Evolutionary conservation across 768 basidiomycete genomes (phyloP), one percentile per base, ranked within the genome.

Genomic region (Mycena chlorophos): DNA sequence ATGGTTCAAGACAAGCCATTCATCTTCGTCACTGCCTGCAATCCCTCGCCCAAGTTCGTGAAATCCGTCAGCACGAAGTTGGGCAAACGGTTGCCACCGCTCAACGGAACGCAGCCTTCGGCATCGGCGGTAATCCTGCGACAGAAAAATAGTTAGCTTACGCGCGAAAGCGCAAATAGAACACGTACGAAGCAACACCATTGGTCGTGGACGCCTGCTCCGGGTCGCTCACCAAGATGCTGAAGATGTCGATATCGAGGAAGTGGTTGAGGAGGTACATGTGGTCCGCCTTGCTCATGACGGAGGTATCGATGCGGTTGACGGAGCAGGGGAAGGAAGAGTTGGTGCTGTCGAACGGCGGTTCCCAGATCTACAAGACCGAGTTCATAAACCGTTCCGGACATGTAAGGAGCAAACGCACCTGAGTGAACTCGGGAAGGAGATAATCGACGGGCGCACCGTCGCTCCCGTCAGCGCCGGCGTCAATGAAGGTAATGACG

Each of bases 401-500:
- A 39, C 23, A n/a, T 8, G 14, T 16, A 20, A 27, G 19, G 34
- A 37, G 34, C 23, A n/a, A 16, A 51, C 56, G 19, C 28, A 68
- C 68, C 70, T 67, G 71, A 34, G 63, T 61, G 64, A 75, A 75
- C 58, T 74, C 72, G 40, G 72, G 73, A 17, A 75, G 66, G 52
- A 75, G 68, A 56, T 66, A 75, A 27, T 68, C 63, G 1, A 74
- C 72, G 16, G 27, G 29, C 2, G 34, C 47, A 30, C 54, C 54
- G 30, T 56, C 49, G 30, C 27, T 46, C 8, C 55, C 55, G 14
- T 56, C 55, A 3, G 55, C 55, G 17, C 55, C 54, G 17, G 68
- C 61, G 54, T 82, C 80, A 64, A 83, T 68, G 68, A 83, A 82
- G 2, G 77, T 74, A 19, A 84, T 71, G 43, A 83, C 69, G 12